Base-by-base conservation (phyloP, 495 filamentous ascomycete species). In the Oleoguttula mirabilis region DNA sequence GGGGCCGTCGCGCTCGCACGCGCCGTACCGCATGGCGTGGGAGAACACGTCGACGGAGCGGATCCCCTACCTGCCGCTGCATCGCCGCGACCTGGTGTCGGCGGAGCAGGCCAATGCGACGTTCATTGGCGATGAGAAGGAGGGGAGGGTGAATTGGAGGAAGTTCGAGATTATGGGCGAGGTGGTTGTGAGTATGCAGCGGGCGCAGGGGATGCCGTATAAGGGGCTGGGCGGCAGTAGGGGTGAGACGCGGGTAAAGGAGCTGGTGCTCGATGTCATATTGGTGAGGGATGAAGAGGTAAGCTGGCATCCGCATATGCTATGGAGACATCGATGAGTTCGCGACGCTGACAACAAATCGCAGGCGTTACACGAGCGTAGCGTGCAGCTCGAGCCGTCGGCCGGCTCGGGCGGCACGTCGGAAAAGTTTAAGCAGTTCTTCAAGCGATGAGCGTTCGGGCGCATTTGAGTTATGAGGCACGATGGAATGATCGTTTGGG, bases 81-180 rank as follows among this genome's bases (percentile, higher is more conserved):
- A 88, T 57, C 72, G 81, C 19, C 73, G 86, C 25, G 90, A 98
- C 61, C 67, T 98, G 21, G 84, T 94, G 4, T 80, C 81, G 15
- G 90, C 90, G 3, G 84, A 93, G 57, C 84, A 92, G 61, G 90
- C 90, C 17, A 95, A 90, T 59, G 71, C 72, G 47, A 96, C 90
- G 10, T 88, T 92, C 32, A 66, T 94, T 8, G 72, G 80, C 17
- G 68, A 64, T 37, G 76, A 80, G 43, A 36, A 28, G 33, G 32
- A 37, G n/a, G 43, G 48, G 0, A 25, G 45, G 32, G 25, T 98
- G 55, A 96, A 95, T 56, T 98, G 90, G 90, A 86, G 81, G 65
- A 98, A 98, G 55, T 96, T 96, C 51, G 87, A 96, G 65, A 80
- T 98, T 15, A 79, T 96, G 65, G 85, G 86, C 3, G 88, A 95